Evolutionary conservation across 2,329 filamentous ascomycete genomes (phyloP).

Genomic region (Exophiala bonariae): DNA sequence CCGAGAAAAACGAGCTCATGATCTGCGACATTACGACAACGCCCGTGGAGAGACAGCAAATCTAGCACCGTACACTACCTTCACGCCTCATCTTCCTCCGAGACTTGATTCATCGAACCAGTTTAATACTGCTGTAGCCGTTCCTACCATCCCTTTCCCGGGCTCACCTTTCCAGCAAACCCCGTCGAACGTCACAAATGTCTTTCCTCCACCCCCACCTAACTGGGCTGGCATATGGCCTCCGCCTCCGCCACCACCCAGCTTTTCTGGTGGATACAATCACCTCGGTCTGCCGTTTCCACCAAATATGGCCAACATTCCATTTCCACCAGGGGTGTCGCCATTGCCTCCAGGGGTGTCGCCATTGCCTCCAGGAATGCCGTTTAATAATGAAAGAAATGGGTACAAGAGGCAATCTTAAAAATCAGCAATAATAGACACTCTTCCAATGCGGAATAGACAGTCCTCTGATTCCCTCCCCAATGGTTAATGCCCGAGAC

Average conservation of each 20-base stretch:
- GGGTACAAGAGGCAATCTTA: too few species aligned
- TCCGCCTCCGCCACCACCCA: constrained; percentile 21
- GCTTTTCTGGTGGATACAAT: too few species aligned
- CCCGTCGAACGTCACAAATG: neutral
- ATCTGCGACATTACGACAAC: neutral
- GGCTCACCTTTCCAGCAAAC: too few species aligned
- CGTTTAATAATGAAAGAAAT: too few species aligned
- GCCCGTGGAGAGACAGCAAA: too few species aligned
- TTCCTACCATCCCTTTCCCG: too few species aligned
- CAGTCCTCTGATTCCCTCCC: too few species aligned
- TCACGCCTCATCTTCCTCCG: neutral
- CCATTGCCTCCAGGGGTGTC: neutral
- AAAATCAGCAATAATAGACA: too few species aligned
- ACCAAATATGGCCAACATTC: constrained; percentile 4
- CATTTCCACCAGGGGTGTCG: constrained; percentile 4
- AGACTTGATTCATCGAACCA: constrained; percentile 1
- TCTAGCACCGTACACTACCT: neutral
- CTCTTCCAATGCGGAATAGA: too few species aligned
- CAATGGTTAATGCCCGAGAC: too few species aligned
- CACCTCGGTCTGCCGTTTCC: constrained; percentile 4
- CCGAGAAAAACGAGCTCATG: neutral
- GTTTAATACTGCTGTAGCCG: too few species aligned
- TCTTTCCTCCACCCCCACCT: constrained; percentile 19
- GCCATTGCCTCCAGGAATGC: neutral
- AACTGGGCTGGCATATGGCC: constrained; percentile 29